These are phyloP conservation scores for Leishmania turanica DNA, from an alignment of 208 protist species.

Conservation along the genomic window DNA sequence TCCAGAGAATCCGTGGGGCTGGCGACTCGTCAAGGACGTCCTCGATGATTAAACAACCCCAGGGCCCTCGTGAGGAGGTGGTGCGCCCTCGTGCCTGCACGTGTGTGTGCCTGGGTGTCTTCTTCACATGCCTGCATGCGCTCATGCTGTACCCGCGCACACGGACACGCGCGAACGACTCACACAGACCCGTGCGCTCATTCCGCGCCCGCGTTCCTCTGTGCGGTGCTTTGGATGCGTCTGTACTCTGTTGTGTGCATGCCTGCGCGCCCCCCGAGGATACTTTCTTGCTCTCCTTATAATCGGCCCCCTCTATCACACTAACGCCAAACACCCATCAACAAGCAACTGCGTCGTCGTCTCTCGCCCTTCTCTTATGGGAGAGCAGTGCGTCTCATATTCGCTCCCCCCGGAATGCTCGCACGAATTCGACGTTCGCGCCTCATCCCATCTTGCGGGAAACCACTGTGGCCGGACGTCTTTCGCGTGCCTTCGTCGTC, in stretches of 20 bases:
- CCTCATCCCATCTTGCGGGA: not conserved
- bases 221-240: not conserved
- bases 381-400: not conserved
- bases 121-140: not conserved
- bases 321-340: not conserved
- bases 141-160: not conserved
- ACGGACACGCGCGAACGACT: not conserved
- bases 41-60: conserved; percentile 47
- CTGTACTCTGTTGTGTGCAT: not conserved
- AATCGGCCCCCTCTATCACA: not conserved
- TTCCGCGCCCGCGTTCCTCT: not conserved
- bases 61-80: too few relatives aligned
- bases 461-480: not conserved
- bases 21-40: conserved; percentile 76
- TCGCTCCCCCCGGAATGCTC: not conserved
- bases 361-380: not conserved
- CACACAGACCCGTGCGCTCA: not conserved
- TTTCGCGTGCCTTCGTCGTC: not conserved
- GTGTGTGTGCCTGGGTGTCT: not conserved
- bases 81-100: not conserved
- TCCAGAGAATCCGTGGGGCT: conserved; percentile 86
- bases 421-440: not conserved
- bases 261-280: not conserved
- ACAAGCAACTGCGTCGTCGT: not conserved
- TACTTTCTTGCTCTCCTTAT: not conserved